Conservation (phyloP, 768 basidiomycete genomes). For the Heimioporus sp. region DNA sequence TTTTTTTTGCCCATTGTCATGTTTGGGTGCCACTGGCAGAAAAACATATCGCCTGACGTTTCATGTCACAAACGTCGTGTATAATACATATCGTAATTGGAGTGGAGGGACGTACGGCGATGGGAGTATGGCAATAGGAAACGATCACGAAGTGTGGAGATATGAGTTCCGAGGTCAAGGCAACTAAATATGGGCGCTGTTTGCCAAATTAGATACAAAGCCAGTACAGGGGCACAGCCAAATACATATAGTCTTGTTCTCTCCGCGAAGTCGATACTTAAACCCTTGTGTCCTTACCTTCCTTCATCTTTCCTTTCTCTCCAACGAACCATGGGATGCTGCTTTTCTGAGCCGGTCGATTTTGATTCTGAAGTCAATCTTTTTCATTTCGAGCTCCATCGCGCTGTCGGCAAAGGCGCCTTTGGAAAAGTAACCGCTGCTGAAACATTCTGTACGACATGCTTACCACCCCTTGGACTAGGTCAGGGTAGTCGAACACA, state of each 20-base stretch:
- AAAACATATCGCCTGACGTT: too few relatives aligned
- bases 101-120: too few relatives aligned
- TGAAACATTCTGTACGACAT: conserved; percentile 1
- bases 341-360: conserved; percentile 76
- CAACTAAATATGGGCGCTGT: too few relatives aligned
- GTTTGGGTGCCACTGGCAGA: too few relatives aligned
- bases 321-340: conserved; percentile 54
- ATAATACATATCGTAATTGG: too few relatives aligned
- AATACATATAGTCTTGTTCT: conserved; percentile 37
- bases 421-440: conserved; percentile 82
- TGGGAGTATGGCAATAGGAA: too few relatives aligned
- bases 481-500: conserved; percentile 98
- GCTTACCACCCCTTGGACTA: conserved; percentile 26
- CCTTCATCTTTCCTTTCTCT: conserved; percentile 33
- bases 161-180: too few relatives aligned
- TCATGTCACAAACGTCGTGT: too few relatives aligned
- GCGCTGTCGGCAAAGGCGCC: conserved; percentile 94
- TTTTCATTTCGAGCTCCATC: conserved; percentile 95
- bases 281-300: conserved; percentile 16
- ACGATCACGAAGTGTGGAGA: too few relatives aligned
- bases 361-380: conserved; percentile 83
- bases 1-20: too few relatives aligned
- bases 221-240: conserved; percentile 12
- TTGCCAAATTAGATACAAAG: too few relatives aligned
- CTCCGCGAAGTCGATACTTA: conserved; percentile 23